A percentile compares a stretch with the other conserved stretches of the same genome.
These are phyloP conservation scores for Pseudopyricularia javanii DNA, from an alignment of 2,329 filamentous ascomycete genomes.

Conservation along the genomic window DNA sequence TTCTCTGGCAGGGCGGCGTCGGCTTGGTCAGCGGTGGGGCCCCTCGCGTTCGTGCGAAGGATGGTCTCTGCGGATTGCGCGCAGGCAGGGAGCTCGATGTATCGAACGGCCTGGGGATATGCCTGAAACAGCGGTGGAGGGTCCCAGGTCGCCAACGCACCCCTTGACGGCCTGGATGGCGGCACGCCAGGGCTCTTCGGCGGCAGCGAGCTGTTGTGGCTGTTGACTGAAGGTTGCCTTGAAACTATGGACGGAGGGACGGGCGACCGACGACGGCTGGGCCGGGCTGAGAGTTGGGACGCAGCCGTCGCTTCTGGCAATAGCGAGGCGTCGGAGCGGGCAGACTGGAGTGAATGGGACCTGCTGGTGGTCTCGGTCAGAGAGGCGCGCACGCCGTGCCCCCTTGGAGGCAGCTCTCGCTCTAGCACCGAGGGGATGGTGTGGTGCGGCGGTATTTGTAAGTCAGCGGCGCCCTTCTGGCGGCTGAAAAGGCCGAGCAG, in stretches of 20 bases:
- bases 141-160: conserved; percentile 39
- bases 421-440: not conserved
- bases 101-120: conserved; percentile 71
- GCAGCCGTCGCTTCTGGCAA: not conserved
- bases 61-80: conserved; percentile 57
- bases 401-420: conserved; percentile 12
- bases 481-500: conserved; percentile 38
- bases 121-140: conserved; percentile 75
- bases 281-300: not conserved
- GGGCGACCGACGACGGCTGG: not conserved
- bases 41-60: conserved; percentile 45
- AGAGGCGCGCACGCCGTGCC: conserved; percentile 31
- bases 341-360: conserved; percentile 23
- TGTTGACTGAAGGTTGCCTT: not conserved
- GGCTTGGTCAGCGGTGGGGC: conserved; percentile 25
- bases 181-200: conserved; percentile 3
- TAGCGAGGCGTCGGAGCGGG: conserved; percentile 20
- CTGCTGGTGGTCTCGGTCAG: conserved; percentile 31
- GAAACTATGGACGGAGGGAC: not conserved
- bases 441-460: conserved; percentile 7
- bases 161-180: conserved; percentile 10
- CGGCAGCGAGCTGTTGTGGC: conserved; percentile 9
- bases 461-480: conserved; percentile 23
- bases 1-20: conserved; percentile 9
- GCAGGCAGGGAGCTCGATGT: conserved; percentile 57